These are phyloP conservation scores for Chaetothyriales sp. DNA, from an alignment of 2,329 filamentous ascomycete species.

Conservation along the genomic window DNA sequence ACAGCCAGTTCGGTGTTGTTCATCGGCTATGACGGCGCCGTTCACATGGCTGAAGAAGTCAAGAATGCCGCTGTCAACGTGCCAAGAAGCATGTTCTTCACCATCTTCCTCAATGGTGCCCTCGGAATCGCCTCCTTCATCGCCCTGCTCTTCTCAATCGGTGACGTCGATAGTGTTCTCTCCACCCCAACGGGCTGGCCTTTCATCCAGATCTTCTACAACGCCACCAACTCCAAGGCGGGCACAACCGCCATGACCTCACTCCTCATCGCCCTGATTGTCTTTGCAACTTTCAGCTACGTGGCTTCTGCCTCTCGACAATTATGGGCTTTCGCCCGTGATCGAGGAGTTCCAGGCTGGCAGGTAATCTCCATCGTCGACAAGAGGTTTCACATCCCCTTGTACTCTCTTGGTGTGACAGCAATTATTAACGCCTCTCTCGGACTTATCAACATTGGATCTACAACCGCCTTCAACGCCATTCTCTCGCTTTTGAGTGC, in stretches of 20 bases:
- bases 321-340: constrained; percentile 31
- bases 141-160: constrained; percentile 24
- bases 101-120: constrained; percentile 20
- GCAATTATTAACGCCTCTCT: constrained; percentile 31
- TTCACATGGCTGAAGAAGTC: constrained; percentile 26
- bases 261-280: background rate
- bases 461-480: constrained; percentile 24
- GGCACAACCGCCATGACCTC: background rate
- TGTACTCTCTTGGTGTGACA: constrained; percentile 28
- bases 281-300: constrained; percentile 33
- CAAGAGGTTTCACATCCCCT: constrained; percentile 19
- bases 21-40: constrained; percentile 14
- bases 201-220: background rate
- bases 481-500: constrained; percentile 15
- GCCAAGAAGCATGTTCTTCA: constrained; percentile 24
- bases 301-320: constrained; percentile 39
- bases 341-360: constrained; percentile 36
- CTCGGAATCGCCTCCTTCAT: constrained; percentile 24
- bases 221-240: background rate
- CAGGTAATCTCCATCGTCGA: constrained; percentile 21
- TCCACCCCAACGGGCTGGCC: background rate
- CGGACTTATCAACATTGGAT: constrained; percentile 28
- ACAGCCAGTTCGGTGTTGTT: constrained; percentile 22
- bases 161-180: constrained; percentile 16
- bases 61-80: constrained; percentile 21